Evolutionary conservation across 78 protist species (phyloP), one percentile per base, ranked within the genome.

Genomic region (Dictyostelium firmibasis): DNA sequence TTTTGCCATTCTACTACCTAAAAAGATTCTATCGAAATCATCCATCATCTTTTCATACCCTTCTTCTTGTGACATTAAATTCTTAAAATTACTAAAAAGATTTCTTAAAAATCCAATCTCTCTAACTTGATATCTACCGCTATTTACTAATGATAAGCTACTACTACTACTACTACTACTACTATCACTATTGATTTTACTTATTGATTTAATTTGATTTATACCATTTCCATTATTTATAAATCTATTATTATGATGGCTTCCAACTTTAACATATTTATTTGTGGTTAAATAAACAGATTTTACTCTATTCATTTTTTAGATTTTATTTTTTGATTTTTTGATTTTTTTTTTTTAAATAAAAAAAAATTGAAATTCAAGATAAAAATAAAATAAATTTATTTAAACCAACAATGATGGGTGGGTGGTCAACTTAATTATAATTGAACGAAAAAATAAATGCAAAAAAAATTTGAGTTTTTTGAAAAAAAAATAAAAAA

Each of bases 241-340:
- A 74, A 27, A 29, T 74, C 44, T 29, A 35, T 70, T 6, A 70
- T 31, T 27, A 27, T 70, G 7, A n/a, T 74, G 9, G 35, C 35
- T 14, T 33, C 31, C 36, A 74, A 3, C 0, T 35, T 18, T 74
- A 27, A 31, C 16, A 33, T 35, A 35, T 35, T 74, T 74, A 69
- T 69, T 69, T 29, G 36, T 27, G 13, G 20, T 74, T 35, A 33
- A 74, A 74, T 74, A 74, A 74, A 74, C 20, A 74, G 81, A 74
- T 74, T 74, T 74, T 74, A 74, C 81, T 74, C 81, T 74, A 74
- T 74, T 74, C 81, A 74, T 16, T 74, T 14, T 33, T 72, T 70
- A 13, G 74, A 50, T 25, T 64, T n/a, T n/a, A 23, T 60, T 70
- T 25, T 13, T 14, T 31, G 1, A 31, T 33, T 33, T 3, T 72